Base-by-base conservation (phyloP, 495 filamentous ascomycete species). In the Penicillium silybi region DNA sequence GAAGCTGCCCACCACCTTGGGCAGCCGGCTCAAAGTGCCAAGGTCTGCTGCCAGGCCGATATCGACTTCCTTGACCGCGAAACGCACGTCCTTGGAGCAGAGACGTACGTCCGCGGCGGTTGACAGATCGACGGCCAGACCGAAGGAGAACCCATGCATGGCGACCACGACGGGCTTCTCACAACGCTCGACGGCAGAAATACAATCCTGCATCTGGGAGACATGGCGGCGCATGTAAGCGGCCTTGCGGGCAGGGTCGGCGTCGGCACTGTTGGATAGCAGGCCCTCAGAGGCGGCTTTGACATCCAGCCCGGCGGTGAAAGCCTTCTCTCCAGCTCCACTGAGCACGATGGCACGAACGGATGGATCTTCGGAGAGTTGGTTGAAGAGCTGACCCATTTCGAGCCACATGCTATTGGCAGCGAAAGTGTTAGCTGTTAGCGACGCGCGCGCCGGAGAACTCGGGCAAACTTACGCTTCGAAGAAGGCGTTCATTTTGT, bases 21-120 rank as follows among this genome's bases (percentile, higher is more conserved):
- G 93, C 38, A 98, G 72, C 2, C 93, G 85, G 18, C 79, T 83
- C 35, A 98, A 71, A 1, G 91, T 96, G 15, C 93, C 93, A 42
- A 97, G 84, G 67, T 98, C 93, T 15, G 93, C 93, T 11, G 93
- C 93, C 23, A 98, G 68, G 1, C 93, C 93, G 32, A 97, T 95
- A 63, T 97, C 93, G 13, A 96, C 90, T 72, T 97, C 95, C 63
- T 96, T 96, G 19, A 97, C 90, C 0, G 84, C 75, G 57, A 97
- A 88, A 20, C 72, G 75, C 1, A 83, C 76, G 43, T 84, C 78
- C 13, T 69, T 61, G 0, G 84, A 75, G 58, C 82, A 87, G 50
- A 97, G 71, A 11, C 93, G 83, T 46, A 98, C 79, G 62, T 97
- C 93, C 42, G 85, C 81, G 44, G 86, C 84, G 38, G 82, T 81